Conservation (phyloP, 208 protist genomes). For the Acanthamoeba castellanii region DNA sequence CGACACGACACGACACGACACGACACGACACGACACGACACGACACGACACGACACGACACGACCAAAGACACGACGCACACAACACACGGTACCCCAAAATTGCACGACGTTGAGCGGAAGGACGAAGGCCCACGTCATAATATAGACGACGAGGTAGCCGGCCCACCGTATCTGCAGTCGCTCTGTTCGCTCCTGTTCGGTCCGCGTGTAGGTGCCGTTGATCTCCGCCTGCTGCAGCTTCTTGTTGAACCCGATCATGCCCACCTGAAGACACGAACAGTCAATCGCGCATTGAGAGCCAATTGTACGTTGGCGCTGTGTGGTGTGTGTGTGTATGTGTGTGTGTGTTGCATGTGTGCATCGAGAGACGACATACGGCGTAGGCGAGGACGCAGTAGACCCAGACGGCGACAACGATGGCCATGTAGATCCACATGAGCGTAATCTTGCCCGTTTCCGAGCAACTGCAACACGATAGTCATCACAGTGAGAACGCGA, state of each 20-base stretch:
- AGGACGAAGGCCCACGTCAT: slow-evolving; percentile 27
- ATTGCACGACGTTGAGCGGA: slow-evolving; percentile 39
- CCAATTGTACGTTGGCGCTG: neutral
- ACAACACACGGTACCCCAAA: neutral
- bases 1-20: neutral
- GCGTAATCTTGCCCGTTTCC: slow-evolving; percentile 6
- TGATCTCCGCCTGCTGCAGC: slow-evolving; percentile 60
- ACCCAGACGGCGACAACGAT: slow-evolving; percentile 21
- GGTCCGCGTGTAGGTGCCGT: slow-evolving; percentile 28
- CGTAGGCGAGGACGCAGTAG: slow-evolving; percentile 42
- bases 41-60: neutral
- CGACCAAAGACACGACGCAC: too few relatives aligned
- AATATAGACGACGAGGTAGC: slow-evolving; percentile 39
- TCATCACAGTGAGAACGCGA: neutral
- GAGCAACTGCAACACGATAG: neutral
- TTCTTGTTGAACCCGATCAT: slow-evolving; percentile 58
- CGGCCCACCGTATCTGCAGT: slow-evolving; percentile 39
- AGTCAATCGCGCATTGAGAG: neutral
- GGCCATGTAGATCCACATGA: slow-evolving; percentile 51
- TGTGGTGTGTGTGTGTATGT: neutral
- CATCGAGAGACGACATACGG: neutral
- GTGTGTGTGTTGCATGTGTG: neutral
- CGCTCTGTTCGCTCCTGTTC: slow-evolving; percentile 47
- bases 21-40: neutral
- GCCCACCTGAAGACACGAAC: neutral